Conservation (phyloP, 176 grass and related monocot species). For the Olyra latifolia region DNA sequence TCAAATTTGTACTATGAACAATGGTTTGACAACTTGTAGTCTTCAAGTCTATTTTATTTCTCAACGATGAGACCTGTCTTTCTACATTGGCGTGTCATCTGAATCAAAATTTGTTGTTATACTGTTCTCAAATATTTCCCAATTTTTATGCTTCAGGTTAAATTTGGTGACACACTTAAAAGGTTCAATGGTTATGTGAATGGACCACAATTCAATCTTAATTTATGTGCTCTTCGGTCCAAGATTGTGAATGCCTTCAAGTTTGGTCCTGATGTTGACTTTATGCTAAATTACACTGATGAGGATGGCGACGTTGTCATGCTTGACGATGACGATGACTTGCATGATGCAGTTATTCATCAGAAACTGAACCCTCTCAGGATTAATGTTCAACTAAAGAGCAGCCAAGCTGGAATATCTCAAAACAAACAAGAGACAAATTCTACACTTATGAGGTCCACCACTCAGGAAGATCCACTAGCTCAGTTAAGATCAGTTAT, state of each 20-base stretch:
- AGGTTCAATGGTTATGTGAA: constrained; percentile 56
- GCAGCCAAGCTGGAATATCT: constrained; percentile 1
- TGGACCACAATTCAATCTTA: constrained; percentile 38
- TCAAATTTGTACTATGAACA: neutral
- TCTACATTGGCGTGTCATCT: neutral
- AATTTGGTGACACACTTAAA: constrained; percentile 79
- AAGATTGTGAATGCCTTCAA: constrained; percentile 79
- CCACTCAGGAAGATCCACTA: constrained; percentile 29
- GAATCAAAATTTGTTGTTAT: neutral
- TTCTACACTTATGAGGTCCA: constrained; percentile 7
- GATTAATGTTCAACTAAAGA: constrained; percentile 78
- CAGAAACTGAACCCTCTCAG: constrained; percentile 88
- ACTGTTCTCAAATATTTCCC: neutral
- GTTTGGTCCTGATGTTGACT: constrained; percentile 51
- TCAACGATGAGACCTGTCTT: neutral
- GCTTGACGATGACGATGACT: constrained; percentile 81
- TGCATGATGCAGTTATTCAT: constrained; percentile 75
- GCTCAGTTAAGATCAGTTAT: constrained; percentile 43
- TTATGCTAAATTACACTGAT: constrained; percentile 76
- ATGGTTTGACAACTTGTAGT: neutral
- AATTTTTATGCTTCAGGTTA: constrained; percentile 57
- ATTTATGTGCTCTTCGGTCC: constrained; percentile 49
- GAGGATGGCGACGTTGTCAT: constrained; percentile 79
- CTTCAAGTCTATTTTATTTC: neutral
- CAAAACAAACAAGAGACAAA: constrained; percentile 8